Evolutionary conservation across 768 basidiomycete genomes (phyloP), one percentile per base, ranked within the genome.

Genomic region (Tricholoma furcatifolium): DNA sequence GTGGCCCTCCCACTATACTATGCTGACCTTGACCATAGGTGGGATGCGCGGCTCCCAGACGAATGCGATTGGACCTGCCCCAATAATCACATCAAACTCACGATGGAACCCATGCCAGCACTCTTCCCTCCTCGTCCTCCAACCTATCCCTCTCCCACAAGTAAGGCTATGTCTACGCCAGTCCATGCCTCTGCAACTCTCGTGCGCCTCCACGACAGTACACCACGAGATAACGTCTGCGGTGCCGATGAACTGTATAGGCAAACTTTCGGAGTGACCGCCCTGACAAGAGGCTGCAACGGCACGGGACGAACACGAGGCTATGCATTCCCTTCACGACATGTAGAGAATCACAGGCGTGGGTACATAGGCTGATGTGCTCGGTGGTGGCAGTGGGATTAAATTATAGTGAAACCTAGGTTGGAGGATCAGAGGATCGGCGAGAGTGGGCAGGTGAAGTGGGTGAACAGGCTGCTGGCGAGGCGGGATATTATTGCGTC

Each of bases 261-360:
- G 62, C 6, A 72, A 73, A 2, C 56, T 68, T 9, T 65, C 71
- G 4, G 54, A 57, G 6, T 21, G 41, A 85, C 60, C 74, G 80
- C 4, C 52, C 62, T 1, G 78, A 86, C 58, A 77, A 81, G 50
- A 62, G 78, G 27, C 51, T 90, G 42, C 74, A 81, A 46, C 91
- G 89, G 89, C 70, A 89, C 20, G 89, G 89, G 3, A 79, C 80
- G 24, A 88, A 83, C 23, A 90, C 87, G 4, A 88, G 88, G 21
- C 84, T 82, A 1, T 74, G 67, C 63, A 78, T 78, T 47, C 65
- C 64, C 2, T 53, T 60, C 2, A 52, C 64, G 7, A 65, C 67
- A 32, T 85, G 84, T 83, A 58, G 58, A 55, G 57, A 71, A 17
- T 58, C 71, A 17, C 84, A 85, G 40, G 76, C 17, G 62, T 82